phyloP scores from a whole-genome alignment of 768 basidiomycete genomes.

The Stropharia rugosoannulata region DNA sequence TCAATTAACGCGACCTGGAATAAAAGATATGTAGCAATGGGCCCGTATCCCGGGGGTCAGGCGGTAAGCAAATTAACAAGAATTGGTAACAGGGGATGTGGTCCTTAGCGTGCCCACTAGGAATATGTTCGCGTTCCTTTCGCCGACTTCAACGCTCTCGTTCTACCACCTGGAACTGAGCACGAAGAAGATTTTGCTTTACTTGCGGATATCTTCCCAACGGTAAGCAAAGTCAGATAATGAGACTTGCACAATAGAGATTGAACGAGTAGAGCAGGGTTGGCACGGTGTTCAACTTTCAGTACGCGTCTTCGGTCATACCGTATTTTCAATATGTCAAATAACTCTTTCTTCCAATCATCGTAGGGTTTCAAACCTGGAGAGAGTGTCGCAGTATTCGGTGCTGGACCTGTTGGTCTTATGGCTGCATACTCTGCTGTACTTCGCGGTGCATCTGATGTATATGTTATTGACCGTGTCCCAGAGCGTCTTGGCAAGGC shows the following conservation, averaged over 20 bases:
- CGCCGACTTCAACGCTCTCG: conserved; percentile 55
- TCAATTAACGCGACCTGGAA: not conserved
- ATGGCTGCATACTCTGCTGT: conserved; percentile 59
- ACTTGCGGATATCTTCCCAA: conserved; percentile 57
- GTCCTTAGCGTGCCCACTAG: conserved; percentile 18
- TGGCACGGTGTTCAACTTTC: conserved; percentile 54
- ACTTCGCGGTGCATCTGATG: conserved; percentile 49
- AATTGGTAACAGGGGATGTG: not conserved
- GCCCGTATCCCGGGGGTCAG: conserved; percentile 54
- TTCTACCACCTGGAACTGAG: conserved; percentile 50
- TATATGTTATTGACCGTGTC: conserved; percentile 58
- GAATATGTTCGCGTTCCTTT: conserved; percentile 58
- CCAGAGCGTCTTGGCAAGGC: conserved; percentile 52
- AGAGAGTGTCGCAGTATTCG: conserved; percentile 52
- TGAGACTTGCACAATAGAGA: not conserved
- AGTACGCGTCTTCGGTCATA: conserved; percentile 19
- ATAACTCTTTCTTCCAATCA: not conserved
- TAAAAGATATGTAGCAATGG: conserved; percentile 53
- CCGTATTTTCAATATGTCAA: not conserved
- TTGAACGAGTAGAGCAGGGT: conserved; percentile 27
- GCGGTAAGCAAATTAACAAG: conserved; percentile 29
- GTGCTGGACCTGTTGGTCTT: conserved; percentile 53
- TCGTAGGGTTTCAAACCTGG: conserved; percentile 47
- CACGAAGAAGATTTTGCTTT: conserved; percentile 56
- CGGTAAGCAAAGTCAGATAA: conserved; percentile 27